These are phyloP conservation scores for Nakazawaea pomicola DNA, from an alignment of 805 yeast genomes.

Conservation along the genomic window DNA sequence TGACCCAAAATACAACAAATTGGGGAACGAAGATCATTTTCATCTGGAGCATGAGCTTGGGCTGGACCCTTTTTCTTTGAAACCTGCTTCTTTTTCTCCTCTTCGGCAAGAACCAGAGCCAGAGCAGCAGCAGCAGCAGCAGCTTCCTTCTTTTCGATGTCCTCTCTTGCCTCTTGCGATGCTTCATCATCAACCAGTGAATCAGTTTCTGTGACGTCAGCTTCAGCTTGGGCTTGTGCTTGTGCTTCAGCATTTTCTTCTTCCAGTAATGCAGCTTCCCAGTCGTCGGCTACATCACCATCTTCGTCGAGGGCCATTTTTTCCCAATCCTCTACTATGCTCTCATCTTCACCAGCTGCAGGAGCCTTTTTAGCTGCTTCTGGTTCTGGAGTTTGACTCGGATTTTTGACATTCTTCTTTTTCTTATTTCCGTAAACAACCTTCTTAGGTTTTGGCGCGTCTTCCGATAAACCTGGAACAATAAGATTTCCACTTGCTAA, in stretches of 20 bases:
- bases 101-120: conserved; percentile 12
- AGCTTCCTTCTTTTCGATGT: conserved; percentile 22
- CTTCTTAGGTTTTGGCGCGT: conserved; percentile 49
- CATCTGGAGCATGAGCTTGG: conserved; percentile 31
- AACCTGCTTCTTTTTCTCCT: conserved; percentile 16
- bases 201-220: conserved; percentile 21
- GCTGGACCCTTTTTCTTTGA: conserved; percentile 28
- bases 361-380: conserved; percentile 24
- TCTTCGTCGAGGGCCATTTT: conserved; percentile 57
- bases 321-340: conserved; percentile 83
- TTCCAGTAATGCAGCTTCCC: conserved; percentile 36
- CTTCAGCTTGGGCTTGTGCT: conserved; percentile 22
- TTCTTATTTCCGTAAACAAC: conserved; percentile 71
- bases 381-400: conserved; percentile 28
- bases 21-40: conserved; percentile 86
- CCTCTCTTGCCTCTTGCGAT: conserved; percentile 23
- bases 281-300: conserved; percentile 49
- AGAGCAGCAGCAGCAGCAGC: conserved; percentile 21
- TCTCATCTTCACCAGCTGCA: conserved; percentile 25
- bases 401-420: conserved; percentile 34
- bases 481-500: conserved; percentile 66
- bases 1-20: conserved; percentile 99
- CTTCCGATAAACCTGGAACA: conserved; percentile 63
- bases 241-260: conserved; percentile 31
- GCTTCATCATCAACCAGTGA: conserved; percentile 23